Percentiles rank a stretch among this genome's conserved stretches.
These are phyloP conservation scores for Arthrinium puccinioides DNA, from an alignment of 2,329 filamentous ascomycete species.

Conservation along the genomic window DNA sequence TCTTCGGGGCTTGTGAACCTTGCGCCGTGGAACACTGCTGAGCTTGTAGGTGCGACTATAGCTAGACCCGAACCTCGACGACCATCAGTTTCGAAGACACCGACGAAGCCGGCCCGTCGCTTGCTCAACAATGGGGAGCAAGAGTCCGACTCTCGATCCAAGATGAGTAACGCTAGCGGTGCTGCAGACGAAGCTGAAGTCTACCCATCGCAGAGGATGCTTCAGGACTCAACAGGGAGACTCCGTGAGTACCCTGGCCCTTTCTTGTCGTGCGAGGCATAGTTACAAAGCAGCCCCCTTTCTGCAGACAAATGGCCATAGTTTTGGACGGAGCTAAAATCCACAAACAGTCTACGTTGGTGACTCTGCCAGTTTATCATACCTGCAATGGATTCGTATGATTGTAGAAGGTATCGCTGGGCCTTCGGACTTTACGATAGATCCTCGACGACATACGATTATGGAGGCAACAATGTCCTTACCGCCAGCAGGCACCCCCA, in stretches of 20 bases:
- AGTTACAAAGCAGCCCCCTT: neutral
- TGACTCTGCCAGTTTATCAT: slow-evolving; percentile 55
- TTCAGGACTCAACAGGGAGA: slow-evolving; percentile 51
- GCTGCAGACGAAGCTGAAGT: slow-evolving; percentile 49
- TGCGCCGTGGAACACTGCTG: slow-evolving; percentile 3
- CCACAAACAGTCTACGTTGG: slow-evolving; percentile 47
- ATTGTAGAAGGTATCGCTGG: slow-evolving; percentile 50
- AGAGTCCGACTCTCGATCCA: slow-evolving; percentile 25
- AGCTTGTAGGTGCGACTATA: neutral
- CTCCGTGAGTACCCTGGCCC: slow-evolving; percentile 35
- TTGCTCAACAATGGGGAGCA: slow-evolving; percentile 13
- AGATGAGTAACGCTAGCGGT: slow-evolving; percentile 32
- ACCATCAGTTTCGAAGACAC: neutral
- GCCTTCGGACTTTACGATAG: slow-evolving; percentile 48
- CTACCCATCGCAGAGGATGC: slow-evolving; percentile 47
- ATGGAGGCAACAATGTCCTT: slow-evolving; percentile 45
- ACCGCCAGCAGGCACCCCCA: slow-evolving; percentile 35
- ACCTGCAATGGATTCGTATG: slow-evolving; percentile 52
- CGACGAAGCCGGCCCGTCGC: slow-evolving; percentile 6
- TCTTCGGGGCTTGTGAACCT: neutral
- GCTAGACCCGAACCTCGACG: neutral
- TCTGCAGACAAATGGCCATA: neutral
- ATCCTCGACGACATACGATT: slow-evolving; percentile 49
- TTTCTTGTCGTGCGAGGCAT: neutral
- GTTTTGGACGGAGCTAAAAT: neutral